A percentile compares a stretch with the other conserved stretches of the same genome.
Evolutionary conservation across 2,329 filamentous ascomycete genomes (phyloP).

Genomic region (Ophiostoma pallidulum): DNA sequence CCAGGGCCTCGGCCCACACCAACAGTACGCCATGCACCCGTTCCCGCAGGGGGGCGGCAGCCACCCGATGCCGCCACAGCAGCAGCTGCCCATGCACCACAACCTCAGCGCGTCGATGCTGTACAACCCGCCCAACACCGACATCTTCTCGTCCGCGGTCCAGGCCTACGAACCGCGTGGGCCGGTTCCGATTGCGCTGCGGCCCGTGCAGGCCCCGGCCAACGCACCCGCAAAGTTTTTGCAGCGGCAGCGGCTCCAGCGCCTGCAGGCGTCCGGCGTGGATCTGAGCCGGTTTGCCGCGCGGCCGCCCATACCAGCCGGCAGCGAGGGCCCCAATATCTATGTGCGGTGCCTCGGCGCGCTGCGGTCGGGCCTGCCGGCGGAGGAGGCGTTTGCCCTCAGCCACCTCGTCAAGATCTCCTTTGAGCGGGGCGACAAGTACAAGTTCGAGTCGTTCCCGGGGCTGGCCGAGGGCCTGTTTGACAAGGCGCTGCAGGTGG

Average conservation of each 20-base stretch:
- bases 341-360: conserved; percentile 82
- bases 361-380: conserved; percentile 65
- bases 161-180: conserved; percentile 61
- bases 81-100: conserved; percentile 16
- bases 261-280: conserved; percentile 30
- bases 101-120: conserved; percentile 35
- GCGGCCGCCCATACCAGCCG: conserved; percentile 37
- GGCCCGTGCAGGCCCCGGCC: conserved; percentile 64
- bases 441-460: conserved; percentile 86
- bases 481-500: conserved; percentile 72
- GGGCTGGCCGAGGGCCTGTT: conserved; percentile 81
- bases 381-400: conserved; percentile 85
- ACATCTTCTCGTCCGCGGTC: conserved; percentile 50
- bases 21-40: conserved; percentile 11
- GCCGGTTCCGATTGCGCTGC: conserved; percentile 51
- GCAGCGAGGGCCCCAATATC: conserved; percentile 74
- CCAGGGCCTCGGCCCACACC: conserved; percentile 20
- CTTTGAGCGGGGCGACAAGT: conserved; percentile 88
- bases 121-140: conserved; percentile 45
- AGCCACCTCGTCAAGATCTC: conserved; percentile 95
- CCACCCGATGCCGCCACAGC: background rate
- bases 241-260: conserved; percentile 41
- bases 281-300: conserved; percentile 43
- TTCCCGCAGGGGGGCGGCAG: conserved; percentile 1
- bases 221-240: conserved; percentile 63